Conservation (phyloP, 371 early-diverging fungal genomes). For the Batkoa obscura region DNA sequence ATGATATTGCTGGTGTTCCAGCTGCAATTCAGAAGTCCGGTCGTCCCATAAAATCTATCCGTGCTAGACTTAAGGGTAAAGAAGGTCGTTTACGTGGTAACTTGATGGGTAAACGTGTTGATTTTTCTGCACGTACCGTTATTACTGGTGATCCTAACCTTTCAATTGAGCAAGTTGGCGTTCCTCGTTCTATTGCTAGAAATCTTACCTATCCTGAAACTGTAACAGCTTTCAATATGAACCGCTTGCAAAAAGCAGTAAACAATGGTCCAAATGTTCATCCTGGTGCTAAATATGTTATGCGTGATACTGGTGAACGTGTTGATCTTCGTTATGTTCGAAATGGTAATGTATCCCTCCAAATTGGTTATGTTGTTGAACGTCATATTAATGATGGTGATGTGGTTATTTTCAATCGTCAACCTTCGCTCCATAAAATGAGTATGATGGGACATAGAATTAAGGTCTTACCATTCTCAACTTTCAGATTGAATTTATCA, state of each 20-base stretch:
- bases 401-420: slow-evolving; percentile 98
- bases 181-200: slow-evolving; percentile 94
- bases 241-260: slow-evolving; percentile 74
- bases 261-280: slow-evolving; percentile 91
- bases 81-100: slow-evolving; percentile 99
- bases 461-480: slow-evolving; percentile 96
- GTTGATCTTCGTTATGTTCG: slow-evolving; percentile 90
- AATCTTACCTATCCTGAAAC: slow-evolving; percentile 97
- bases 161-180: slow-evolving; percentile 96
- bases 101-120: slow-evolving; percentile 99
- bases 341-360: slow-evolving; percentile 71
- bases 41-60: slow-evolving; percentile 93
- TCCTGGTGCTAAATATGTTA: slow-evolving; percentile 98
- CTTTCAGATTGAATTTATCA: slow-evolving; percentile 96
- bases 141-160: slow-evolving; percentile 99
- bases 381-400: slow-evolving; percentile 95
- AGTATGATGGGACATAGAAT: slow-evolving; percentile 99
- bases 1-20: slow-evolving; percentile 96
- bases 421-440: slow-evolving; percentile 99
- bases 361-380: slow-evolving; percentile 91
- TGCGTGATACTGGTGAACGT: slow-evolving; percentile 91
- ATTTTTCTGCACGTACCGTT: slow-evolving; percentile 99
- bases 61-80: slow-evolving; percentile 98
- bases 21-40: slow-evolving; percentile 93
- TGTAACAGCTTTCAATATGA: slow-evolving; percentile 96